Conservation (phyloP, 163 green algal genomes). For the Scenedesmus sp. region DNA sequence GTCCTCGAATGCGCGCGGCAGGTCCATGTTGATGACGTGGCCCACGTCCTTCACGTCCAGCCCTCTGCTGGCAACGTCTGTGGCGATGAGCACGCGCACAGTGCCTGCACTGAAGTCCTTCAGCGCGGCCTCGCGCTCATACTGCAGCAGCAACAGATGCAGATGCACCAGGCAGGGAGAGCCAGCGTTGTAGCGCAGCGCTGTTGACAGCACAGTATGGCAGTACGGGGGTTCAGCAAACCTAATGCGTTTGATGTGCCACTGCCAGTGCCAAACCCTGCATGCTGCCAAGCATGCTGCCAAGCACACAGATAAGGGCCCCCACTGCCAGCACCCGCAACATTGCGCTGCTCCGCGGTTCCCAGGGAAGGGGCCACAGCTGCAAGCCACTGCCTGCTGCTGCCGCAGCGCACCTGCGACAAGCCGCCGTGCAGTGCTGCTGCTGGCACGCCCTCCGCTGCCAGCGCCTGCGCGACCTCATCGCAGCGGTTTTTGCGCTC, state of each 20-base stretch:
- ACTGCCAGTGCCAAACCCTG: not conserved
- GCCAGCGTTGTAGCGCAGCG: not conserved
- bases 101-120: constrained; percentile 62
- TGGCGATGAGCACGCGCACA: constrained; percentile 80
- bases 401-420: constrained; percentile 57
- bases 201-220: not conserved
- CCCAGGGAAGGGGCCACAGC: not conserved
- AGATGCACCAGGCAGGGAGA: not conserved
- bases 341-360: not conserved
- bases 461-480: constrained; percentile 75
- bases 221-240: not conserved
- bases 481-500: constrained; percentile 83
- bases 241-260: too few relatives aligned
- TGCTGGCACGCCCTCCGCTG: constrained; percentile 73
- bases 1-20: constrained; percentile 91
- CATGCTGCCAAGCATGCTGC: not conserved
- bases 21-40: constrained; percentile 95
- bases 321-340: not conserved
- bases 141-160: not conserved
- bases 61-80: constrained; percentile 86
- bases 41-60: constrained; percentile 95
- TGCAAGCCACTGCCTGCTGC: not conserved
- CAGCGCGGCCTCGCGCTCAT: constrained; percentile 67
- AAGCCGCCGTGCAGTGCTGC: constrained; percentile 86
- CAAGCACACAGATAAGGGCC: not conserved